phyloP scores from a whole-genome alignment of 768 basidiomycete genomes.

The Mycena maculata region DNA sequence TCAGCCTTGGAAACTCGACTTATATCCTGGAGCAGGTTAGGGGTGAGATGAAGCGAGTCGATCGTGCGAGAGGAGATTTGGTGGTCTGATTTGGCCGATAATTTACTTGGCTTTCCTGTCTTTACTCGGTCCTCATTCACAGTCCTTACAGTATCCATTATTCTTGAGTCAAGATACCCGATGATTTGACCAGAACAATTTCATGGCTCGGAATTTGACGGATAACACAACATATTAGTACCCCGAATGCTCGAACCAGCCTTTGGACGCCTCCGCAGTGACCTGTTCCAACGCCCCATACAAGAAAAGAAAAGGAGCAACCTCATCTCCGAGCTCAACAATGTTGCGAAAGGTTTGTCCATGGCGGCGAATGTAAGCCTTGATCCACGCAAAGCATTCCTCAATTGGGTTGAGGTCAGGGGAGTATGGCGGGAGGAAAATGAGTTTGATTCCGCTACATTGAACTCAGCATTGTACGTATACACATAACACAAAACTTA shows the following conservation, averaged over 20 bases:
- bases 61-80: background rate
- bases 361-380: conserved; percentile 43
- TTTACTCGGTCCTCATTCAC: background rate
- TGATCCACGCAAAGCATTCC: conserved; percentile 46
- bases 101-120: background rate
- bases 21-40: conserved; percentile 5
- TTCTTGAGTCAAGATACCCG: background rate
- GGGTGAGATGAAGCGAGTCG: conserved; percentile 8
- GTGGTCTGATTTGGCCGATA: no score
- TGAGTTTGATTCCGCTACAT: conserved; percentile 31
- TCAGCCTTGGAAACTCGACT: conserved; percentile 6
- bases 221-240: background rate
- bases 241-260: conserved; percentile 22
- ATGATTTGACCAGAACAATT: background rate
- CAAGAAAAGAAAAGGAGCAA: background rate
- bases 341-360: conserved; percentile 22
- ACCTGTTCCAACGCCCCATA: background rate
- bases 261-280: background rate
- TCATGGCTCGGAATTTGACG: no score
- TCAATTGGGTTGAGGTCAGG: conserved; percentile 52
- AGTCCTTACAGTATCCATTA: background rate
- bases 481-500: background rate
- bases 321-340: background rate
- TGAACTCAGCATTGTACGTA: background rate
- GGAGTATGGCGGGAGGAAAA: conserved; percentile 49